Conservation (phyloP, 1,139 yeast species). For the Protomyces pachydermus region DNA sequence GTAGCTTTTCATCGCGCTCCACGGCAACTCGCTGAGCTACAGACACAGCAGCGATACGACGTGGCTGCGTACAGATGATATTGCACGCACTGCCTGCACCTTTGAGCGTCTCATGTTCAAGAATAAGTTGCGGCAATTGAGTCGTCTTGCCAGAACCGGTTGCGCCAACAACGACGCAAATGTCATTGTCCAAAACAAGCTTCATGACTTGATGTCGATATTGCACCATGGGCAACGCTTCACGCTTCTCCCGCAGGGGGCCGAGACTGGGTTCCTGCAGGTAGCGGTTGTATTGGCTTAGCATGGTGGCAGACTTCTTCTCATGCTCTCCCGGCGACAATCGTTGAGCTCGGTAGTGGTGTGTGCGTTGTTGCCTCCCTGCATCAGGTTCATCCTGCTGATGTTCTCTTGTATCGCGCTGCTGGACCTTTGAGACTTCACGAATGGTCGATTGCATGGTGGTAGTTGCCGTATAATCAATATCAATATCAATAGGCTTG, state of each 20-base stretch:
- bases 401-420: background rate
- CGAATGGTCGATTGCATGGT: conserved; percentile 8
- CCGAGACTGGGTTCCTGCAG: conserved; percentile 9
- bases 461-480: conserved; percentile 5
- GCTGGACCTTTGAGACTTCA: background rate
- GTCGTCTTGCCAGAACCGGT: conserved; percentile 99
- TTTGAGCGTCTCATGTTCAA: conserved; percentile 52
- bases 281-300: conserved; percentile 16
- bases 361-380: background rate
- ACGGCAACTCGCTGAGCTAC: conserved; percentile 66
- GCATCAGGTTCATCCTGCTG: background rate
- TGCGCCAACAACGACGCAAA: conserved; percentile 86
- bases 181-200: conserved; percentile 50
- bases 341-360: conserved; percentile 3
- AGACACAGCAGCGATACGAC: conserved; percentile 68
- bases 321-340: conserved; percentile 8
- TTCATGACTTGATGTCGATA: conserved; percentile 28
- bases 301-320: conserved; percentile 12
- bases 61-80: conserved; percentile 69
- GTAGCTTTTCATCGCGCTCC: conserved; percentile 47
- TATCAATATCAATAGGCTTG: conserved; percentile 27
- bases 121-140: conserved; percentile 78
- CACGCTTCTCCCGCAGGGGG: conserved; percentile 29
- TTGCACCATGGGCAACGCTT: conserved; percentile 31
- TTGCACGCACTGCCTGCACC: conserved; percentile 52